Base-by-base conservation (phyloP, 495 filamentous ascomycete genomes). In the Penicillium paradoxum region DNA sequence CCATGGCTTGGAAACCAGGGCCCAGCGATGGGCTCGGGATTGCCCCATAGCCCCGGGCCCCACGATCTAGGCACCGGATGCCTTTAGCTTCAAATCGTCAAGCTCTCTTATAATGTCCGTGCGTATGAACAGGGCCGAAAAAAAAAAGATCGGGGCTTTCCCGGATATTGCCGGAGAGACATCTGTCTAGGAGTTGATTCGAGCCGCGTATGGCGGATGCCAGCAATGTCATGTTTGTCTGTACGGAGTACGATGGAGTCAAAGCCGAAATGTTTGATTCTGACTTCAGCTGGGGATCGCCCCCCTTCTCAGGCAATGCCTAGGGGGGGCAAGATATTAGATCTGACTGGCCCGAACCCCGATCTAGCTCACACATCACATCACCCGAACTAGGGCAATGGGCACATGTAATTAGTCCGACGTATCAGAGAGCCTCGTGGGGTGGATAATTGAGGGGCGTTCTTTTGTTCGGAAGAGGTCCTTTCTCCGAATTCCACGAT, bases 341-440 rank as follows among this genome's bases (percentile, higher is more conserved):
- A 55, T 56, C 47, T 56, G 57, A 63, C 57, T 63, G 63, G 63
- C 47, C 27, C 36, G 53, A 40, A 27, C 10, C 30, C 43, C 51
- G 60, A 62, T 62, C 55, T 51, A 62, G 47, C 49, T 27, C 51
- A 46, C 48, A 57, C 53, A 65, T 57, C 56, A 59, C 49, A 44
- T 48, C 53, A 33, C 60, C 56, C 48, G 17, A 51, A 30, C 48
- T 53, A 48, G 48, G 45, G 43, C 15, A 34, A 34, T 45, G 37
- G 46, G 42, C 43, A 32, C 49, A 53, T 56, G 44, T 27, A 25
- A 17, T 44, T 44, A 29, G 36, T 54, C 54, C 56, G 59, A 54
- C 59, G 59, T 60, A 63, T 60, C 54, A 54, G 25, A 53, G n/a
- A 39, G 10, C 36, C 44, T 34, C 51, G 55, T 43, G 52, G 58